A percentile compares a stretch with the other conserved stretches of the same genome.
These are phyloP conservation scores for Lophium mytilinum DNA, from an alignment of 495 filamentous ascomycete species.

Conservation along the genomic window DNA sequence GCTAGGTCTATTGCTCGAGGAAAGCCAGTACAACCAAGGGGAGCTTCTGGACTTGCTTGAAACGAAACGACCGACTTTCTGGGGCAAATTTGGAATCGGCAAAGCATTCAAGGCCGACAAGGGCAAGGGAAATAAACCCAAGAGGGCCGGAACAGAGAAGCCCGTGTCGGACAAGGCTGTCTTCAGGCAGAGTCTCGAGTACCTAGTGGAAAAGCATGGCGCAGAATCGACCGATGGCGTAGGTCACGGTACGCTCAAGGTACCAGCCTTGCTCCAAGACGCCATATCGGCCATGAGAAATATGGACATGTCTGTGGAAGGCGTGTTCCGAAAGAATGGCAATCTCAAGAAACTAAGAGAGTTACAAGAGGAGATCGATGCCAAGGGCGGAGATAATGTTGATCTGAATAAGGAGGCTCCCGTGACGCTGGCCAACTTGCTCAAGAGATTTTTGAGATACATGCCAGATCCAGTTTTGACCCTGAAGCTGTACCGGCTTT, in stretches of 20 bases:
- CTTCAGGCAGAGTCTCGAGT: slow-evolving; percentile 80
- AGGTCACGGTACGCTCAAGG: slow-evolving; percentile 78
- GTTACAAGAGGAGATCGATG: slow-evolving; percentile 72
- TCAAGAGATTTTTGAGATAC: slow-evolving; percentile 93
- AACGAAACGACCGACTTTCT: slow-evolving; percentile 86
- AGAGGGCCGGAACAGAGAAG: slow-evolving; percentile 64
- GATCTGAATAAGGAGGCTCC: slow-evolving; percentile 78
- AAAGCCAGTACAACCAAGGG: slow-evolving; percentile 75
- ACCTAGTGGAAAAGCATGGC: slow-evolving; percentile 84
- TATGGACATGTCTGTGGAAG: slow-evolving; percentile 98
- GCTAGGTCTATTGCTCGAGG: slow-evolving; percentile 88
- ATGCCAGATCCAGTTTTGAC: slow-evolving; percentile 93
- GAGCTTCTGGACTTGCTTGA: slow-evolving; percentile 94
- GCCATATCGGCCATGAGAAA: slow-evolving; percentile 87
- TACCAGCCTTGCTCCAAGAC: slow-evolving; percentile 86
- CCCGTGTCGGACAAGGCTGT: slow-evolving; percentile 45
- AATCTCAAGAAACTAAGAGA: slow-evolving; percentile 89
- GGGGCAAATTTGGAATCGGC: slow-evolving; percentile 95
- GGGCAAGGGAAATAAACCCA: slow-evolving; percentile 47
- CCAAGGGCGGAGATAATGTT: slow-evolving; percentile 67
- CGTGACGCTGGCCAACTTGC: slow-evolving; percentile 85
- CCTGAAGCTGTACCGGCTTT: slow-evolving; percentile 86
- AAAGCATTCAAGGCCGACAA: slow-evolving; percentile 87
- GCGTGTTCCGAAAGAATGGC: slow-evolving; percentile 98
- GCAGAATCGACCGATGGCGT: slow-evolving; percentile 94